Evolutionary conservation across 345 rosid species (phyloP), one percentile per base, ranked within the genome.

Genomic region (Arabis hirsuta): DNA sequence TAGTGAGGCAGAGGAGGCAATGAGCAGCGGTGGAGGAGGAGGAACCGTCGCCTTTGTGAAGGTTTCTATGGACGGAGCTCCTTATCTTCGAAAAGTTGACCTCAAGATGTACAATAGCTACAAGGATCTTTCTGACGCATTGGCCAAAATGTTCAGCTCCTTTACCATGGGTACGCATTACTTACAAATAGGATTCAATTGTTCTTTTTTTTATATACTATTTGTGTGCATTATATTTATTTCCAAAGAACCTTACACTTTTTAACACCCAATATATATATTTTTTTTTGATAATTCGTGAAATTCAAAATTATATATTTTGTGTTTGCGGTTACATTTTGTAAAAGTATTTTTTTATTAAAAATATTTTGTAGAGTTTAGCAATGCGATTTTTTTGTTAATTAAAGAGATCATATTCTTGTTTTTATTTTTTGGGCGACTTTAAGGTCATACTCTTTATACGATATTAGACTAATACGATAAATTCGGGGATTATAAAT

Each of bases 61-160:
- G 87, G 98, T 93, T 8, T 84, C 88, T 83, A 93, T 93, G 93
- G 97, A 90, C 32, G 97, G 98, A 34, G 98, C 98, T 20, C 98
- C 97, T 9, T 93, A 90, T 69, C 90, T 90, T 41, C 85, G 98
- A n/a, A 93, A 93, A 81, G 94, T 93, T 52, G 97, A 93, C 83
- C 83, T 93, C 76, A 93, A 83, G 89, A 85, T 84, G 88, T 88
- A 90, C 83, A 81, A 68, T 43, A 88, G 96, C 82, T 93, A 93
- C 82, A 84, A 86, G 71, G 82, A 93, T 64, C 86, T 93, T 3
- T 93, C 97, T 65, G 86, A 87, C 75, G 89, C 96, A 46, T 81
- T 93, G 56, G 88, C 88, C 73, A 88, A 86, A 74, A 93, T 90
- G 97, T 87, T 93, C 83, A 87, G 96, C 72, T 90, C 97, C 79